phyloP scores from a whole-genome alignment of 805 yeast species.

The Citeromyces nyonsensis region DNA sequence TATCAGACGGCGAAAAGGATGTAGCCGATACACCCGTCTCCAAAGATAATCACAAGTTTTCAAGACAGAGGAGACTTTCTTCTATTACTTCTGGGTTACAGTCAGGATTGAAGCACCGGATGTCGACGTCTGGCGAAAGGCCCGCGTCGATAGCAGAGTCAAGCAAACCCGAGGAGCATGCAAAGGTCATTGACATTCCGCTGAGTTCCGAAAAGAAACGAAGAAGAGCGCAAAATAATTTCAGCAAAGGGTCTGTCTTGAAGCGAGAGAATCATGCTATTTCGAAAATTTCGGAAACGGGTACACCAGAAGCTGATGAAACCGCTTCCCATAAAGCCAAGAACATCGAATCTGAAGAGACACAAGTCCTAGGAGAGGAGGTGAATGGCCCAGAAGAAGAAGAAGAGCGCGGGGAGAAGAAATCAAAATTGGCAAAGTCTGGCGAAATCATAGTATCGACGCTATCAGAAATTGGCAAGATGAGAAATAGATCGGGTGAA shows the following conservation, averaged over 20 bases:
- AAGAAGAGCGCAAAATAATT: neutral
- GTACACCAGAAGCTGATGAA: too few relatives aligned
- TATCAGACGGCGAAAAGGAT: too few relatives aligned
- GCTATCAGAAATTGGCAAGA: slow-evolving; percentile 2
- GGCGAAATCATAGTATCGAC: neutral
- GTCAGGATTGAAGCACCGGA: slow-evolving; percentile 2
- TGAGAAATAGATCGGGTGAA: slow-evolving; percentile 1
- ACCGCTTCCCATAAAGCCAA: too few relatives aligned
- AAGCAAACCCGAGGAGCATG: too few relatives aligned
- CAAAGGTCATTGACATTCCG: too few relatives aligned
- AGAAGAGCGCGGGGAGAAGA: slow-evolving; percentile 1
- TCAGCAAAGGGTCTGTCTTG: neutral
- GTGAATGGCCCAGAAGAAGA: slow-evolving; percentile 1
- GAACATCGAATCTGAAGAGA: too few relatives aligned
- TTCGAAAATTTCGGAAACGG: neutral
- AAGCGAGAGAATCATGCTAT: neutral
- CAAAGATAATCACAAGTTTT: slow-evolving; percentile 2
- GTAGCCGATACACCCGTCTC: too few relatives aligned
- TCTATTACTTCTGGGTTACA: slow-evolving; percentile 6
- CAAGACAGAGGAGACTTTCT: slow-evolving; percentile 6
- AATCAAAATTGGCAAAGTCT: neutral
- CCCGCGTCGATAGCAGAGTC: too few relatives aligned
- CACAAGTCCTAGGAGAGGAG: too few relatives aligned
- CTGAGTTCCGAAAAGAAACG: too few relatives aligned
- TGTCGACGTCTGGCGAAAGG: too few relatives aligned